Percentiles rank a stretch among this genome's conserved stretches.
These are phyloP conservation scores for Cystobasidium sp. DNA, from an alignment of 1,284 basidiomycete genomes.

Conservation along the genomic window DNA sequence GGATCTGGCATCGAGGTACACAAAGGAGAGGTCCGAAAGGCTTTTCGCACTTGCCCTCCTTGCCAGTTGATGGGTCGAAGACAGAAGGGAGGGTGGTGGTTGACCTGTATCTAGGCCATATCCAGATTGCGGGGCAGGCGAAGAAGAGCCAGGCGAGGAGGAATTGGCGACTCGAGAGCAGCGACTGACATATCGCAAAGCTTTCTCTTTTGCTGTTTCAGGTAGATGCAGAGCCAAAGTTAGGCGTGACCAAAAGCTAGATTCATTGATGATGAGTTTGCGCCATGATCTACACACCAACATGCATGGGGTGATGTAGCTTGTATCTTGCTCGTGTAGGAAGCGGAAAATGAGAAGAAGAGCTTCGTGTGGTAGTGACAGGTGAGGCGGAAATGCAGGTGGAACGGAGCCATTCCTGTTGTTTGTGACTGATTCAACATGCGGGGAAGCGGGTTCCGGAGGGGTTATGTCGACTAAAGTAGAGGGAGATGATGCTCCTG, in stretches of 20 bases:
- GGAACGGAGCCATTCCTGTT: too few species aligned
- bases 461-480: too few species aligned
- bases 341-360: slow-evolving; percentile 21
- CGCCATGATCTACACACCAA: not conserved
- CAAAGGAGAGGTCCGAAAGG: too few species aligned
- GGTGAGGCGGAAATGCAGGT: too few species aligned
- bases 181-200: not conserved
- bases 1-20: too few species aligned
- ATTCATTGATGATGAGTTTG: slow-evolving; percentile 9
- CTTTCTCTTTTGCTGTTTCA: not conserved
- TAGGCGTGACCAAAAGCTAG: slow-evolving; percentile 7
- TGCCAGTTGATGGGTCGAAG: too few species aligned
- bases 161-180: not conserved
- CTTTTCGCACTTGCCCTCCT: too few species aligned
- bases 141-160: not conserved
- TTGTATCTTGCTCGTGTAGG: slow-evolving; percentile 9
- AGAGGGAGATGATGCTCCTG: too few species aligned
- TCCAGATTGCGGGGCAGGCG: not conserved
- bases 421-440: too few species aligned
- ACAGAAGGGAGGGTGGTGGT: too few species aligned
- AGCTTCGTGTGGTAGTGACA: slow-evolving; percentile 16
- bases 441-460: too few species aligned
- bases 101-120: not conserved
- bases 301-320: slow-evolving; percentile 8
- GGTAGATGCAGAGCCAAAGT: not conserved